Evolutionary conservation across 2,329 filamentous ascomycete species (phyloP).

Genomic region (Didymella keratinophila): DNA sequence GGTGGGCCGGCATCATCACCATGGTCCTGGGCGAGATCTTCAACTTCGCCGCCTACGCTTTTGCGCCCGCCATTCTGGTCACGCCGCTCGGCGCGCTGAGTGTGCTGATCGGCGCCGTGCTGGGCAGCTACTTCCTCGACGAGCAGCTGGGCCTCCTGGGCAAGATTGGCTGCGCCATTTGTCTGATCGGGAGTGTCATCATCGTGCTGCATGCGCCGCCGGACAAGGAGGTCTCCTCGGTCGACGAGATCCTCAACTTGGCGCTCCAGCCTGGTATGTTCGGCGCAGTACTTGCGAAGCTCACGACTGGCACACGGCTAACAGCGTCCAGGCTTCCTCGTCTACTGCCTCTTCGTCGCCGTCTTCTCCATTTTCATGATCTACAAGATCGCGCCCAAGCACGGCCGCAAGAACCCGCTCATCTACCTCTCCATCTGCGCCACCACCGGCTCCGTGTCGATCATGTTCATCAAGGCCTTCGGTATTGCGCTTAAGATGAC

Average conservation of each 20-base stretch:
- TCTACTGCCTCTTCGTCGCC: slow-evolving; percentile 82
- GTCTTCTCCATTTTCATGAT: slow-evolving; percentile 94
- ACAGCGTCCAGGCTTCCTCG: slow-evolving; percentile 75
- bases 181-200: slow-evolving; percentile 93
- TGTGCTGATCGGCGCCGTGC: slow-evolving; percentile 91
- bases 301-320: slow-evolving; percentile 17
- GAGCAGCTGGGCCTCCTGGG: slow-evolving; percentile 91
- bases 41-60: slow-evolving; percentile 98
- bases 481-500: slow-evolving; percentile 97
- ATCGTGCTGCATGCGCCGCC: slow-evolving; percentile 97
- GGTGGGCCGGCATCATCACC: slow-evolving; percentile 92
- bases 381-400: slow-evolving; percentile 85
- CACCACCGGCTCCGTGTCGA: slow-evolving; percentile 93
- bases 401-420: slow-evolving; percentile 94
- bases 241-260: slow-evolving; percentile 90
- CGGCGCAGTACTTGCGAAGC: no score
- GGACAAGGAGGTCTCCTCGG: slow-evolving; percentile 87
- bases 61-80: slow-evolving; percentile 97
- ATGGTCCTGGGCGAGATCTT: slow-evolving; percentile 93
- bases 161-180: slow-evolving; percentile 94
- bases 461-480: slow-evolving; percentile 99
- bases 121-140: slow-evolving; percentile 92
- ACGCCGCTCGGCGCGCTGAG: slow-evolving; percentile 93
- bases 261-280: slow-evolving; percentile 84
- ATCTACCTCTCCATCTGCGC: slow-evolving; percentile 98